phyloP scores from a whole-genome alignment of 805 yeast genomes.

The Candida caryicola region DNA sequence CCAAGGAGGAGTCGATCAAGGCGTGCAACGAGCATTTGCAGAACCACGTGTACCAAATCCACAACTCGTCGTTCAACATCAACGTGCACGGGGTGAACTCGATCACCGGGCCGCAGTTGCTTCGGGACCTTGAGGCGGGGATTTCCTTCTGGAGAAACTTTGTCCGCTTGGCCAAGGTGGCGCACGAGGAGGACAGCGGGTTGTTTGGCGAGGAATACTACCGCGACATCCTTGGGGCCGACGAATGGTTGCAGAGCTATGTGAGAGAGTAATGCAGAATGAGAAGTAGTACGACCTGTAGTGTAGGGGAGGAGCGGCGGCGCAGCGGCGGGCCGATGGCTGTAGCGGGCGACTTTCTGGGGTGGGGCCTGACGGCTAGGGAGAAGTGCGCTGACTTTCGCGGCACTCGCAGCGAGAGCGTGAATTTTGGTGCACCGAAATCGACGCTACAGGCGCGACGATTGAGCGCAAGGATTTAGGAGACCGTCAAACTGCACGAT shows the following conservation, averaged over 20 bases:
- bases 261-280: conserved; percentile 6
- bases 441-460: no score
- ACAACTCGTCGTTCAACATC: conserved; percentile 37
- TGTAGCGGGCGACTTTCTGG: no score
- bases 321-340: no score
- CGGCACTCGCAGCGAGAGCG: no score
- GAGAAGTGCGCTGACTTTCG: no score
- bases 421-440: no score
- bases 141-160: conserved; percentile 36
- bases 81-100: conserved; percentile 42
- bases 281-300: not conserved
- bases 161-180: conserved; percentile 22
- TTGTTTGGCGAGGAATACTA: conserved; percentile 24
- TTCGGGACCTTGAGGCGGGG: conserved; percentile 31
- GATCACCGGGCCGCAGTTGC: conserved; percentile 30
- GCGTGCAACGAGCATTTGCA: conserved; percentile 32
- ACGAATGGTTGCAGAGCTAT: conserved; percentile 28
- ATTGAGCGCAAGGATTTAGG: no score
- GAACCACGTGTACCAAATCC: conserved; percentile 36
- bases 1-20: conserved; percentile 25
- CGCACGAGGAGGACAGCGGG: conserved; percentile 24
- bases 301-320: no score
- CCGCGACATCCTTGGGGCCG: conserved; percentile 25
- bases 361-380: no score
- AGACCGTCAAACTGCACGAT: no score